A percentile compares a stretch with the other conserved stretches of the same genome.
These are phyloP conservation scores for Tricladium varicosporioides DNA, from an alignment of 2,329 filamentous ascomycete genomes.

Conservation along the genomic window DNA sequence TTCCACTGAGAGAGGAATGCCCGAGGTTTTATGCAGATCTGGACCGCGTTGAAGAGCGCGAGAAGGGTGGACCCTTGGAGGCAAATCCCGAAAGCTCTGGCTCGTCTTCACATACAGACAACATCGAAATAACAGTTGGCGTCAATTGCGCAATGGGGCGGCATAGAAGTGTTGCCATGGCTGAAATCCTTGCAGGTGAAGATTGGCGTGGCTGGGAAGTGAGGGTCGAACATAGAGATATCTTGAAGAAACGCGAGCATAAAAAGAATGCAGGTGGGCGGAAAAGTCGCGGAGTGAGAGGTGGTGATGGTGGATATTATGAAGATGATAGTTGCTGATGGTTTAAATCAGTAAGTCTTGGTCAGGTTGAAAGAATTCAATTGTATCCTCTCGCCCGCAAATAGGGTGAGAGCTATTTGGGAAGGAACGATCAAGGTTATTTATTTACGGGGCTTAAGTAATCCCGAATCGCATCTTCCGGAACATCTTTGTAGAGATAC, in stretches of 20 bases:
- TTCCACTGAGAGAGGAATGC: not conserved
- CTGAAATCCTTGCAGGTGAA: conserved; percentile 16
- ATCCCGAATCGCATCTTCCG: conserved; percentile 3
- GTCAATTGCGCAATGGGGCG: conserved; percentile 21
- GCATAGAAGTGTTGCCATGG: conserved; percentile 25
- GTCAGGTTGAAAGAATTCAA: too few species aligned
- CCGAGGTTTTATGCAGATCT: not conserved
- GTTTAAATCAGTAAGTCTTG: too few species aligned
- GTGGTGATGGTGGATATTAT: not conserved
- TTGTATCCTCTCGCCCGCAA: too few species aligned
- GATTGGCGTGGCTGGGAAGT: conserved; percentile 23
- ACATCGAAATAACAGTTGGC: conserved; percentile 14
- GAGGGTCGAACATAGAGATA: conserved; percentile 16
- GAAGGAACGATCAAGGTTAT: too few species aligned
- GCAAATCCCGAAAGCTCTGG: not conserved
- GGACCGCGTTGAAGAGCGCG: not conserved
- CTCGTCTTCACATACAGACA: not conserved
- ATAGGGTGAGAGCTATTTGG: too few species aligned
- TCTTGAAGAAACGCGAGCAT: conserved; percentile 12
- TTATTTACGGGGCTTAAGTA: not conserved
- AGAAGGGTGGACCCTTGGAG: not conserved
- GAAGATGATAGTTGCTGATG: not conserved
- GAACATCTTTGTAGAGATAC: conserved; percentile 17
- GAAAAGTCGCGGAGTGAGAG: conserved; percentile 9
- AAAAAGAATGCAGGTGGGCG: conserved; percentile 10